Base-by-base conservation (phyloP, 495 filamentous ascomycete genomes). In the Annulohypoxylon bovei region DNA sequence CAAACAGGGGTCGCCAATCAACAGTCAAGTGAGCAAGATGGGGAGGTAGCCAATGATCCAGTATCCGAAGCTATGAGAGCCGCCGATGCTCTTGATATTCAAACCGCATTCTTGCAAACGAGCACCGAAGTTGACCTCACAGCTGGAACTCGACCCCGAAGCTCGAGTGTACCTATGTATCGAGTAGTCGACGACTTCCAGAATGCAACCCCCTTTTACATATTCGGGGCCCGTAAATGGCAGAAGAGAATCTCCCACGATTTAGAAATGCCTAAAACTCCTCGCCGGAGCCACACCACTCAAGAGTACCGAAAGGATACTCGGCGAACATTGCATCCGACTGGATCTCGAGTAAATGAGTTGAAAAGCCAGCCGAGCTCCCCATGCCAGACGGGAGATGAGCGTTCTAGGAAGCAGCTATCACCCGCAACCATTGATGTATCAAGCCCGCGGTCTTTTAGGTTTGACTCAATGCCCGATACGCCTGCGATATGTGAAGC, bases 11-110 rank as follows among this genome's bases (percentile, higher is more conserved):
- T 49, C n/a, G 46, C 28, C 22, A 42, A n/a, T n/a, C 20, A 14
- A 16, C 65, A 58, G 27, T 23, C n/a, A 11, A 52, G 35, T 8
- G 47, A 46, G 18, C 50, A 64, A 46, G 47, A 67, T 47, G 39
- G 61, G 32, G 53, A 62, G 25, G 18, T 60, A 32, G 39, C 52
- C 18, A 75, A 77, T 11, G 80, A 85, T 55, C 83, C 80, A 18
- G 78, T 79, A 25, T 74, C 76, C 1, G 72, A 72, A 33, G 83
- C 83, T 30, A 85, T 86, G 84, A 79, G 80, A 64, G 82, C 80
- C 6, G 83, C 84, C 3, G 84, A 86, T 37, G 79, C 77, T n/a
- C 79, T 86, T 6, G 81, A 85, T 70, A 74, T 71, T 33, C 74
- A 83, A 54, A 86, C 83, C 1, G 80, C 82, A 35, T 78, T 69